Evolutionary conservation across 2,329 filamentous ascomycete species (phyloP).

Genomic region (Colletotrichum chrysophilum): DNA sequence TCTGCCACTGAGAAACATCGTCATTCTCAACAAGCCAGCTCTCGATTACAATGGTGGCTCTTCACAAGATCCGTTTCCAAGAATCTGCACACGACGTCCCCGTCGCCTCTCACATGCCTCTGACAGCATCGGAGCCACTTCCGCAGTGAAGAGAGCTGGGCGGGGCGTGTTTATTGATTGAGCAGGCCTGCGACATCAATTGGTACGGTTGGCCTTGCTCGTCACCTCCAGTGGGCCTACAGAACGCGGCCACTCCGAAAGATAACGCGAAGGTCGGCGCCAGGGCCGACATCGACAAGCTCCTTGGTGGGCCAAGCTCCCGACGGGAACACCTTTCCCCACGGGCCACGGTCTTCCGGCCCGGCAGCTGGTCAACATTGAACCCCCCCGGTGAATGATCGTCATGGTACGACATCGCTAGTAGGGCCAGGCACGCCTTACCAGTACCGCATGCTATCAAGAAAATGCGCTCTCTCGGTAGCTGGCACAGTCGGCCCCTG

Average conservation of each 20-base stretch:
- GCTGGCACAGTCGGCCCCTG: background rate
- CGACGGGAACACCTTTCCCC: background rate
- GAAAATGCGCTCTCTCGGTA: background rate
- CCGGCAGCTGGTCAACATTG: conserved; percentile 2
- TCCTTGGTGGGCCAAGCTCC: background rate
- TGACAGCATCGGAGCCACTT: conserved; percentile 2
- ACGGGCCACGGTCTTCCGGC: background rate
- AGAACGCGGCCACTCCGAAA: background rate
- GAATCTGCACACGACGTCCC: background rate
- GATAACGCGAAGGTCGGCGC: background rate
- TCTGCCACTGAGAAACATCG: background rate
- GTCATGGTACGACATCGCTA: background rate
- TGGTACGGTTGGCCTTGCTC: conserved; percentile 1
- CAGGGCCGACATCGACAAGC: background rate
- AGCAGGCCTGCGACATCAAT: background rate
- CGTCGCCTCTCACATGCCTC: background rate
- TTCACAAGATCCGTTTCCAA: background rate
- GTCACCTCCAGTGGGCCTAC: background rate
- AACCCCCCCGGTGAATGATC: background rate
- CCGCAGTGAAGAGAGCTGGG: background rate
- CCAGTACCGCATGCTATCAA: background rate
- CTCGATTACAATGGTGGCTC: background rate
- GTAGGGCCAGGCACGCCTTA: background rate
- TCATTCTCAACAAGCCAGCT: background rate
- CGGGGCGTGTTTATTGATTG: background rate